Evolutionary conservation across 164 flowering plant species (phyloP), one percentile per base, ranked within the genome.

Genomic region (Vitis riparia): DNA sequence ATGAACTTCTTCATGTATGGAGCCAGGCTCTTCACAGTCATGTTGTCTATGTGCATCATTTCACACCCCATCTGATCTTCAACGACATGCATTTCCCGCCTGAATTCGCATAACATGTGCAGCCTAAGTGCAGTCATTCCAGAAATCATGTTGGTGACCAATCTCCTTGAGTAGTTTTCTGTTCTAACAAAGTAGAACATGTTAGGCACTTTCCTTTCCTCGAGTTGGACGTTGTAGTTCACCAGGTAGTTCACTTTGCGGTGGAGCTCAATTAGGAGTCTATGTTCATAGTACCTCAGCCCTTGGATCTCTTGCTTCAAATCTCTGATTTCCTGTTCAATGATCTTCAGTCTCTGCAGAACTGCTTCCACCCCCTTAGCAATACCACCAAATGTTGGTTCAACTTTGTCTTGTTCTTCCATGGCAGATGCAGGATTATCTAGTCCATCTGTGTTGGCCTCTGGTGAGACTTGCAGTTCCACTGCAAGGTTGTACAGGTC

Each of bases 231-330:
- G 62, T 74, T 95, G 79, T 78, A 93, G 76, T 85, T 91, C 58
- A 85, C 91, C 11, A 95, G 78, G 74, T 85, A 83, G 81, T 88
- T 85, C 56, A 95, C 87, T 79, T 91, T 93, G 50, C 78, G 85
- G 61, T 89, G 88, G 62, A 93, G 97, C 80, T 91, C 89, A 11
- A 74, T 68, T 23, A 95, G 78, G 55, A 93, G 86, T 68, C 92
- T 78, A 79, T 91, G 94, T 27, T 91, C 98, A 48, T 90, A 90
- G 62, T 90, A 91, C 79, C 91, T 88, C 53, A 93, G 79, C 47
- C 97, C 98, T 84, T 93, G 98, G 55, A 95, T 90, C 87, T 93
- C 99, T 73, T 89, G 90, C 82, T 93, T 95, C 65, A 95, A 58
- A 71, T 95, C 97, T 77, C 88, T 83, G 59, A 95, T 90, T 70